Evolutionary conservation across 768 basidiomycete species (phyloP).

Genomic region (Coprinellus micaceus): DNA sequence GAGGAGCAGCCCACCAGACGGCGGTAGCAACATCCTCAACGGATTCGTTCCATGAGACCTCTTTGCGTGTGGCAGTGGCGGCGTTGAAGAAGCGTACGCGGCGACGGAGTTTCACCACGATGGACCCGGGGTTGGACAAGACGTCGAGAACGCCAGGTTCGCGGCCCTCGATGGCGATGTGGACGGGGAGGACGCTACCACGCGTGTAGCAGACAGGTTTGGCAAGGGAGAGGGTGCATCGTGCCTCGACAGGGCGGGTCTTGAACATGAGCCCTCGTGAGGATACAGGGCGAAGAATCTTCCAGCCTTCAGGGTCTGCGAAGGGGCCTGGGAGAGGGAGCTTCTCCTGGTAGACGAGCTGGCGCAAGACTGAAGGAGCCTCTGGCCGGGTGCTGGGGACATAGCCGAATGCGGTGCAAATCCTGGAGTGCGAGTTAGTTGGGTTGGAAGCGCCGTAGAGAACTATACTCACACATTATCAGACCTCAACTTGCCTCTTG

Average conservation of each 20-base stretch:
- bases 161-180: slow-evolving; percentile 36
- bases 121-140: slow-evolving; percentile 38
- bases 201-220: slow-evolving; percentile 42
- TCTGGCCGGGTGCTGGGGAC: slow-evolving; percentile 45
- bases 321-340: slow-evolving; percentile 42
- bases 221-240: slow-evolving; percentile 29
- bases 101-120: slow-evolving; percentile 37
- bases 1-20: slow-evolving; percentile 43
- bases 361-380: slow-evolving; percentile 43
- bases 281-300: slow-evolving; percentile 36
- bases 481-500: slow-evolving; percentile 44
- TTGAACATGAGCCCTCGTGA: slow-evolving; percentile 40
- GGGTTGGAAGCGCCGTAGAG: background rate
- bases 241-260: slow-evolving; percentile 34
- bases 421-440: slow-evolving; percentile 24
- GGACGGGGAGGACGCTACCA: slow-evolving; percentile 46
- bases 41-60: slow-evolving; percentile 43
- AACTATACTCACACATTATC: slow-evolving; percentile 40
- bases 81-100: slow-evolving; percentile 42
- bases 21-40: slow-evolving; percentile 43
- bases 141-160: slow-evolving; percentile 39
- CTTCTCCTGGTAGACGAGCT: slow-evolving; percentile 45
- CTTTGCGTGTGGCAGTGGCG: slow-evolving; percentile 29
- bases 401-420: slow-evolving; percentile 53
- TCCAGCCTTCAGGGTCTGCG: slow-evolving; percentile 53